phyloP scores from a whole-genome alignment of 2,329 filamentous ascomycete species.

The Fusarium annulatum region DNA sequence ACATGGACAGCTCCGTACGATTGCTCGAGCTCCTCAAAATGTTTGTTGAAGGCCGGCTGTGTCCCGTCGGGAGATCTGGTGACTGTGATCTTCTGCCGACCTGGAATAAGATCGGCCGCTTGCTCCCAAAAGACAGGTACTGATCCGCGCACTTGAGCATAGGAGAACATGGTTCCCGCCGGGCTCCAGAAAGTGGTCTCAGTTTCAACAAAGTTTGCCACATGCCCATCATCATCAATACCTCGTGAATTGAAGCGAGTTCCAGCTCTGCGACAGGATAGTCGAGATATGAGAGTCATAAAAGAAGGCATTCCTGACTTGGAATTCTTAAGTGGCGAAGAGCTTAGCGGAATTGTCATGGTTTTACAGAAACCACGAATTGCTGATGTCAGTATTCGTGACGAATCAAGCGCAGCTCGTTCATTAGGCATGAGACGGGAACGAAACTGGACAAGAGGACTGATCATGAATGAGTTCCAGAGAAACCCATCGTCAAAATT shows the following conservation, averaged over 20 bases:
- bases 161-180: constrained; percentile 84
- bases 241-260: constrained; percentile 97
- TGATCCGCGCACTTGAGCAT: constrained; percentile 90
- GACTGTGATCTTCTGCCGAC: constrained; percentile 93
- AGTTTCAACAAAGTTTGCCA: constrained; percentile 98
- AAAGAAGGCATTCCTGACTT: constrained; percentile 81
- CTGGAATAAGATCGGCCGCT: constrained; percentile 84
- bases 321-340: constrained; percentile 74
- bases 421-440: constrained; percentile 81
- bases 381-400: constrained; percentile 89
- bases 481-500: constrained; percentile 92
- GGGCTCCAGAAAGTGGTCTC: constrained; percentile 93
- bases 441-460: constrained; percentile 88
- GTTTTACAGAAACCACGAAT: constrained; percentile 93
- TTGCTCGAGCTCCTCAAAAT: constrained; percentile 87
- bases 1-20: constrained; percentile 92
- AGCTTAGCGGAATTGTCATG: constrained; percentile 81
- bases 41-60: constrained; percentile 93
- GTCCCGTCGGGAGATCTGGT: constrained; percentile 90
- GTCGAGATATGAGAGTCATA: constrained; percentile 88
- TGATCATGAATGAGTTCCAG: constrained; percentile 99
- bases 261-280: constrained; percentile 90
- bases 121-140: constrained; percentile 99
- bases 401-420: constrained; percentile 82
- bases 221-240: constrained; percentile 96